Evolutionary conservation across 495 filamentous ascomycete genomes (phyloP), one percentile per base, ranked within the genome.

Genomic region (Pseudotulostoma volvatum): DNA sequence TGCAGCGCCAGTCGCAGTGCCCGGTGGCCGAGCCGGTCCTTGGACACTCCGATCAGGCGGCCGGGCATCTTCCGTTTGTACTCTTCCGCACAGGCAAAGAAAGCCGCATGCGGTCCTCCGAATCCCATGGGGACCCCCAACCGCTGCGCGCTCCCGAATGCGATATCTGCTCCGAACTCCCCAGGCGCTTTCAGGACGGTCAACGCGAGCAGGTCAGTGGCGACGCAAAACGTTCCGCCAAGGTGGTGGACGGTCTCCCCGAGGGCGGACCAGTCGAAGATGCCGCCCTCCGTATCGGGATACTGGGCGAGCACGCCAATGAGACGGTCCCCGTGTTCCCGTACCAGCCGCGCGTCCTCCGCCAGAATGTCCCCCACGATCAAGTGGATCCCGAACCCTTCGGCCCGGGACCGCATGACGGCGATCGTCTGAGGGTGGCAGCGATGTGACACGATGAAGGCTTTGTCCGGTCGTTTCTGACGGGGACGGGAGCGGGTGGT

Each of bases 51-150:
- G 38, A 97, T 77, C 18, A 97, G 62, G 46, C 90, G 80, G 13
- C 90, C 90, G 14, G 90, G 90, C 44, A 97, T 93, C 66, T 93
- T 94, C 36, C 90, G 71, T 73, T 95, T 94, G 56, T 88, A 74
- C 61, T 93, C 87, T 31, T 96, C 88, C 17, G 73, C 68, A 39
- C 85, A 86, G 17, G 90, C 86, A 52, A 97, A 94, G 73, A 97
- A 97, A 18, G 92, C 90, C 23, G 90, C 90, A 55, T 96, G 92
- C 15, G 90, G 90, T 14, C 90, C 90, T 53, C 90, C 90, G 51
- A 79, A 93, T 31, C 92, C 90, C 54, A 96, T 74, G 1, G 90
- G 90, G 2, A 97, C 85, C 54, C 90, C 90, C 44, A 97, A 76
- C 40, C 90, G 66, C 64, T 97, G 90, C n/a, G 90, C 74, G 55